phyloP scores from a whole-genome alignment of 2,329 filamentous ascomycete species.

The Cytospora mali region DNA sequence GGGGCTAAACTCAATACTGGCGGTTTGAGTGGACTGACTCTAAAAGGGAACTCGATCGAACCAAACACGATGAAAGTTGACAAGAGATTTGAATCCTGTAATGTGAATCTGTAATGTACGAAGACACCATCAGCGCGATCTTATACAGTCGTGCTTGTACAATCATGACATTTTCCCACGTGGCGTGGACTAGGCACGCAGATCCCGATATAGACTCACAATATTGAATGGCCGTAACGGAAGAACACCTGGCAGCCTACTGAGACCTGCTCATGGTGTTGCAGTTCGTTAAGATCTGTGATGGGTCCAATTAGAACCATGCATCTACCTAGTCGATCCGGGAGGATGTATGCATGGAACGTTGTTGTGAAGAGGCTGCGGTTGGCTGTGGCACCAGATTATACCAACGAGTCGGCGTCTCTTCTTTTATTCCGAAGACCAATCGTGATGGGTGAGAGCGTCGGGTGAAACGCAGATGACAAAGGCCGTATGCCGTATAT shows the following conservation, averaged over 20 bases:
- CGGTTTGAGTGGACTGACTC: too few species aligned
- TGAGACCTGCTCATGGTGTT: conserved; percentile 13
- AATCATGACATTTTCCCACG: neutral
- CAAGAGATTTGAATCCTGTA: too few species aligned
- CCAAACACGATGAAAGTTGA: too few species aligned
- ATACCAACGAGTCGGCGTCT: conserved; percentile 4
- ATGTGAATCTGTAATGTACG: too few species aligned
- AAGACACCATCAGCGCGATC: neutral
- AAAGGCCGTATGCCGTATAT: too few species aligned
- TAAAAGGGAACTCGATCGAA: too few species aligned
- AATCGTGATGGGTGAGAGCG: conserved; percentile 5
- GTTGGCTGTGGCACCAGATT: conserved; percentile 7
- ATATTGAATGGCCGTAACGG: neutral
- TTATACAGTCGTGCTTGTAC: neutral
- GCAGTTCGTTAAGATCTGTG: conserved; percentile 2
- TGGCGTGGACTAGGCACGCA: conserved; percentile 4
- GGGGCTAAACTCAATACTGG: too few species aligned
- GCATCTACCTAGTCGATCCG: neutral
- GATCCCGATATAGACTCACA: conserved; percentile 9
- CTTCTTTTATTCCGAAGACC: neutral
- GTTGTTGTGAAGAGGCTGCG: neutral
- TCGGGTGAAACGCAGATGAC: conserved; percentile 20
- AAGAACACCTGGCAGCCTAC: conserved; percentile 12
- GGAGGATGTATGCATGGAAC: neutral
- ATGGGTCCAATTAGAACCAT: neutral